Evolutionary conservation across 2,329 filamentous ascomycete genomes (phyloP).

Genomic region (Exophiala sp.): DNA sequence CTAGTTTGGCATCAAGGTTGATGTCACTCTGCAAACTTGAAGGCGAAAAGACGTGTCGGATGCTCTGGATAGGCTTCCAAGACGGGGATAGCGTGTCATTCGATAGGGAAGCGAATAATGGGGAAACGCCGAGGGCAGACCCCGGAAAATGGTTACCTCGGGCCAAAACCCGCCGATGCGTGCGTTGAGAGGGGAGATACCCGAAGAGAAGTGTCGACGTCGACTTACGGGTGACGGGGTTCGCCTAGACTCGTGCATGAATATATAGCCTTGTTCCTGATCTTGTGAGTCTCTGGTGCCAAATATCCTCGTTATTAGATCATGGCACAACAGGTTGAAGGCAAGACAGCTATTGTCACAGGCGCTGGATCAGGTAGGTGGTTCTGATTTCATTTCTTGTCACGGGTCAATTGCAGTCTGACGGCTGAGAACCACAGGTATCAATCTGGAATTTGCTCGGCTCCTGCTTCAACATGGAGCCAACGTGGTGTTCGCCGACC

Average conservation of each 20-base stretch:
- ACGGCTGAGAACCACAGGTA: conserved; percentile 33
- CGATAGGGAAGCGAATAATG: not conserved
- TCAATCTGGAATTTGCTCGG: conserved; percentile 45
- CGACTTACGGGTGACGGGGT: no score
- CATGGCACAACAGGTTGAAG: conserved; percentile 26
- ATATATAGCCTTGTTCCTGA: not conserved
- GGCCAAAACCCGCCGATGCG: not conserved
- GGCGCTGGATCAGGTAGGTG: conserved; percentile 51
- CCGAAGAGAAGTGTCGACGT: not conserved
- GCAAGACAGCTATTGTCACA: conserved; percentile 49
- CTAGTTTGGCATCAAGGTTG: not conserved
- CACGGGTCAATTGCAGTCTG: not conserved
- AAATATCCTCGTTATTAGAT: not conserved
- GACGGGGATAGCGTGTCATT: conserved; percentile 2
- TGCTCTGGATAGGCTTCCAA: conserved; percentile 3
- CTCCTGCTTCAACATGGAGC: conserved; percentile 44
- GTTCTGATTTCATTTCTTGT: not conserved
- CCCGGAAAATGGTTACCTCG: not conserved
- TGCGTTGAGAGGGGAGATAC: not conserved
- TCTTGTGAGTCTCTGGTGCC: not conserved
- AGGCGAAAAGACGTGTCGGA: not conserved
- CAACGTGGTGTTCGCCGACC: conserved; percentile 46
- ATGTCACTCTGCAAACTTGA: not conserved
- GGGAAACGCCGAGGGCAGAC: not conserved
- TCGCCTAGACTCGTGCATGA: no score